Evolutionary conservation across 179 eudicot genomes (phyloP).

Genomic region (Silene coronaria): DNA sequence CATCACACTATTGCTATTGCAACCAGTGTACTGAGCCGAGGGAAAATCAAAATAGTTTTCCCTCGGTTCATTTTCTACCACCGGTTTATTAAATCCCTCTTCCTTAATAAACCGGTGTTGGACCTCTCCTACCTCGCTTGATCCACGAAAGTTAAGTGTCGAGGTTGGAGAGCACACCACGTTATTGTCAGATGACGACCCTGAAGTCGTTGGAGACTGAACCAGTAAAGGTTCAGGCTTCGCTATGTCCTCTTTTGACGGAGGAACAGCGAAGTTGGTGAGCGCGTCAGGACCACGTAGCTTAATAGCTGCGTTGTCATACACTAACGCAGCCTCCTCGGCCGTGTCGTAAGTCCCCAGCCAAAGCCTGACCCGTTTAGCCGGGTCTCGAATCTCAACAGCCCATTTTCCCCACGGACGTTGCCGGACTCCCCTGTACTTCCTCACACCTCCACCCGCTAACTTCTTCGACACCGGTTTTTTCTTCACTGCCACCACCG

Average conservation of each 20-base stretch:
- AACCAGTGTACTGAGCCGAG: constrained; percentile 3
- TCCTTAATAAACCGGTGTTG: constrained; percentile 6
- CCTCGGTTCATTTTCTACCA: background rate
- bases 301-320: constrained; percentile 82
- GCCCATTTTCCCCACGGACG: constrained; percentile 99
- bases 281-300: constrained; percentile 81
- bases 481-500: background rate
- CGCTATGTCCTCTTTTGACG: constrained; percentile 20
- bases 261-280: constrained; percentile 56
- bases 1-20: background rate
- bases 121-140: constrained; percentile 9
- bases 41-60: background rate
- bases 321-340: constrained; percentile 85
- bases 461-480: background rate
- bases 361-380: constrained; percentile 57
- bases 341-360: constrained; percentile 85
- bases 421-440: constrained; percentile 80
- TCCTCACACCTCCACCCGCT: constrained; percentile 24
- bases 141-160: constrained; percentile 34
- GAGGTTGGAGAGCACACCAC: constrained; percentile 59
- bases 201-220: constrained; percentile 24
- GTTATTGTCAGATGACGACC: constrained; percentile 52
- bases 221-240: constrained; percentile 2
- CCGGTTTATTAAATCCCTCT: background rate
- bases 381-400: constrained; percentile 89